Conservation (phyloP, 371 early-diverging fungal species). For the Apophysomyces elegans region DNA sequence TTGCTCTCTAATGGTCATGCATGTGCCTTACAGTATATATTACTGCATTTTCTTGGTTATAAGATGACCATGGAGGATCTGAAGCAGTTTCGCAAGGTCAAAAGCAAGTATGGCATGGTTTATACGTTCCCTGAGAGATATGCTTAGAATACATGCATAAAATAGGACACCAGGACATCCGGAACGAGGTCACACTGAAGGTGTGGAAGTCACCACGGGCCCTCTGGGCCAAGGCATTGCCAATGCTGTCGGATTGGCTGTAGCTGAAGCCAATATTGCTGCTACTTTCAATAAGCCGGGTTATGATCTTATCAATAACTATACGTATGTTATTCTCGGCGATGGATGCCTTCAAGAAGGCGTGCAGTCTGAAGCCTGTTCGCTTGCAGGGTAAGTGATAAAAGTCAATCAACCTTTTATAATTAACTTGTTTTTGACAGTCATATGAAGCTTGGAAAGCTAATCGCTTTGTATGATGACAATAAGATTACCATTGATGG, state of each 20-base stretch:
- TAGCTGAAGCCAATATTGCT: conserved; percentile 88
- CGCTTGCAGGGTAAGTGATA: conserved; percentile 88
- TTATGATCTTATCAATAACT: conserved; percentile 83
- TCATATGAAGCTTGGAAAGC: conserved; percentile 94
- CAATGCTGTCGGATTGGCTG: conserved; percentile 97
- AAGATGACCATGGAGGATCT: conserved; percentile 92
- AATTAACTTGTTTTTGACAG: conserved; percentile 36
- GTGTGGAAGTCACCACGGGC: conserved; percentile 99
- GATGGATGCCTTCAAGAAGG: conserved; percentile 99
- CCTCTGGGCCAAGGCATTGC: conserved; percentile 99
- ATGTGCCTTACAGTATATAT: conserved; percentile 94
- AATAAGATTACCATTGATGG: conserved; percentile 98
- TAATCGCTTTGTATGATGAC: conserved; percentile 97
- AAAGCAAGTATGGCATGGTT: conserved; percentile 66
- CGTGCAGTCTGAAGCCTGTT: conserved; percentile 95
- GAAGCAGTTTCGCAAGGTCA: conserved; percentile 91
- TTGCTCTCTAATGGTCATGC: conserved; percentile 99
- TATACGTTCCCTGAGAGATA: conserved; percentile 17
- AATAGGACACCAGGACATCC: conserved; percentile 95
- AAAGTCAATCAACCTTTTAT: not conserved
- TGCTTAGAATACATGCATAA: conserved; percentile 18
- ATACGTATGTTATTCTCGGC: conserved; percentile 91
- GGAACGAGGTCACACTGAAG: conserved; percentile 82
- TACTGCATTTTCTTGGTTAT: conserved; percentile 92
- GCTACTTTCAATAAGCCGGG: conserved; percentile 91